phyloP scores from a whole-genome alignment of 1,284 basidiomycete species.

The Irpex sp. region DNA sequence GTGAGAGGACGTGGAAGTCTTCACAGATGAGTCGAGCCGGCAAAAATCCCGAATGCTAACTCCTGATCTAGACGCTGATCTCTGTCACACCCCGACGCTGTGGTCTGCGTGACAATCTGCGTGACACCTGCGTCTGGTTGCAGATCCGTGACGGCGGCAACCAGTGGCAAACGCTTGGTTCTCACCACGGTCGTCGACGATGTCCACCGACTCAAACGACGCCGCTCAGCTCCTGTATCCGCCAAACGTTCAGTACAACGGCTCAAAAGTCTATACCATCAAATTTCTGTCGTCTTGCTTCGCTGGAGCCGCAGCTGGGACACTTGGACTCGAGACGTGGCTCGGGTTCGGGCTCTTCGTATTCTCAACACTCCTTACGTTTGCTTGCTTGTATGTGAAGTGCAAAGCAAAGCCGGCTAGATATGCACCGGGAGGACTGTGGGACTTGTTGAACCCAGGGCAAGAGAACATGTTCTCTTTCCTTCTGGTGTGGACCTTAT shows the following conservation, averaged over 20 bases:
- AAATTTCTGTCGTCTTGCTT: constrained; percentile 81
- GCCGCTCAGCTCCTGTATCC: constrained; percentile 64
- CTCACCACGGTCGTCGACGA: constrained; percentile 15
- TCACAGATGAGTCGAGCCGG: not conserved
- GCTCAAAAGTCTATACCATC: constrained; percentile 51
- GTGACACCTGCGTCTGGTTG: not conserved
- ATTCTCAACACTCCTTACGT: constrained; percentile 60
- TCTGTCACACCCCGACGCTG: not conserved
- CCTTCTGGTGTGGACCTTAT: constrained; percentile 85
- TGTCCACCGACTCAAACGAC: constrained; percentile 35
- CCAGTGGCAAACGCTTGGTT: not conserved
- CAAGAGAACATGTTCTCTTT: constrained; percentile 87
- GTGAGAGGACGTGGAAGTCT: constrained; percentile 4
- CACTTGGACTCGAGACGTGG: constrained; percentile 83
- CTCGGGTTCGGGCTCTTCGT: constrained; percentile 79
- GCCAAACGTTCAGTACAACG: constrained; percentile 72
- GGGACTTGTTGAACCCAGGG: constrained; percentile 73
- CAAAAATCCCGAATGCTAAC: not conserved
- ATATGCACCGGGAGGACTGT: constrained; percentile 58
- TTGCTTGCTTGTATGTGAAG: constrained; percentile 65
- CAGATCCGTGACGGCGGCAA: constrained; percentile 2
- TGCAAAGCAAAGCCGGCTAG: constrained; percentile 59
- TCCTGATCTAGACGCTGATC: constrained; percentile 3
- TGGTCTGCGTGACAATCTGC: not conserved
- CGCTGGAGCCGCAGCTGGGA: constrained; percentile 80